These are phyloP conservation scores for Solanum microdontum DNA, from an alignment of 257 asterid species.

Conservation along the genomic window DNA sequence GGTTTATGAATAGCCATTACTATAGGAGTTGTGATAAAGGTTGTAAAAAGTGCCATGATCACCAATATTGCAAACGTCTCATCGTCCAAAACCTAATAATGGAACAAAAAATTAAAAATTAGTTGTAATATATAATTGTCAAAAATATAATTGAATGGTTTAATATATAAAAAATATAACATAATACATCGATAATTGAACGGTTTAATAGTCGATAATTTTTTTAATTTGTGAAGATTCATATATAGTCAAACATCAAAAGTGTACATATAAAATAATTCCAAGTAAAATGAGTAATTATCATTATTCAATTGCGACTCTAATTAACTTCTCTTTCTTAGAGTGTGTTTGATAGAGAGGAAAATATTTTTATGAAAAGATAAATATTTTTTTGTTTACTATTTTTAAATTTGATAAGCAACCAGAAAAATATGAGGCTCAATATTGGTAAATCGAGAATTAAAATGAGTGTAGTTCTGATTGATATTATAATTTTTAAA, in stretches of 20 bases:
- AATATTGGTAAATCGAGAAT: background rate
- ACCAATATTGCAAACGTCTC: constrained; percentile 57
- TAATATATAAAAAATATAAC: too few species aligned
- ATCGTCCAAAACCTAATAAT: constrained; percentile 45
- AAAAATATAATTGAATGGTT: background rate
- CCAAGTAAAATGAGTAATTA: background rate
- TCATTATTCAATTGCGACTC: background rate
- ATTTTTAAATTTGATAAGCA: background rate
- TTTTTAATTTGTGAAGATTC: too few species aligned
- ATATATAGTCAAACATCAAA: background rate
- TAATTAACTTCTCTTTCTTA: background rate
- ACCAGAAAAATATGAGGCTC: background rate
- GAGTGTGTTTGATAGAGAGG: too few species aligned
- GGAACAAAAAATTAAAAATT: background rate
- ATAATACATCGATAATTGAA: too few species aligned
- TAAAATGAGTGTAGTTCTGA: background rate
- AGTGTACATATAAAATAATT: too few species aligned
- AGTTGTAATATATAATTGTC: background rate
- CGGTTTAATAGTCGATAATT: too few species aligned
- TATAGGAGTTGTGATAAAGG: constrained; percentile 51
- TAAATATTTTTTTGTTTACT: background rate
- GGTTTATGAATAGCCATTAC: constrained; percentile 50
- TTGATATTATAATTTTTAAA: background rate
- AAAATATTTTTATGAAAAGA: too few species aligned
- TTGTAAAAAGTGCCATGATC: constrained; percentile 62